Conservation (phyloP, 2,329 filamentous ascomycete species). For the Aurifilum marmelostoma region DNA sequence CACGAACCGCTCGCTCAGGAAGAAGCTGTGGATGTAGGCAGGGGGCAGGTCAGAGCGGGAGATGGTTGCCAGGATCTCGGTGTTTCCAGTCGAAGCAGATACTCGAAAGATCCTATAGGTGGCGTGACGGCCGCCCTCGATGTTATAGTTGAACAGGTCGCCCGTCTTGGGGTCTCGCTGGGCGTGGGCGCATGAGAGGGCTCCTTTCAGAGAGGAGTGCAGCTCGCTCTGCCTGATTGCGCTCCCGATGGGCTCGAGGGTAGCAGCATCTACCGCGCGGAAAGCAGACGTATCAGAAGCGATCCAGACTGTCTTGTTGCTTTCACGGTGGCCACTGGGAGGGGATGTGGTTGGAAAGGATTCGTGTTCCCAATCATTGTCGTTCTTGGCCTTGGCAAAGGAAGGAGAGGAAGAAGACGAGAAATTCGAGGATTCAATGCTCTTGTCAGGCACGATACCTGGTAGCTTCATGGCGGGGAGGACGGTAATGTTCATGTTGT, state of each 20-base stretch:
- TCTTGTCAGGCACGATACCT: not conserved
- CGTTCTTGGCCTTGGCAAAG: constrained; percentile 41
- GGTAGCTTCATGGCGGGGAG: constrained; percentile 37
- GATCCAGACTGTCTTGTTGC: constrained; percentile 52
- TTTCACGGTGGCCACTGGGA: not conserved
- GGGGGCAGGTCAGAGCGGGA: constrained; percentile 50
- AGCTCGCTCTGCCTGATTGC: constrained; percentile 59
- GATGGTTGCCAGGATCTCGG: constrained; percentile 72
- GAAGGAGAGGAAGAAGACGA: not conserved
- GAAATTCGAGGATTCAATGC: no score
- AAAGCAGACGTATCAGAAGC: constrained; percentile 60
- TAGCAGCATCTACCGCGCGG: constrained; percentile 68
- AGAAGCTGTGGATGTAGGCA: constrained; percentile 84
- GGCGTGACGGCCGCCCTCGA: constrained; percentile 59
- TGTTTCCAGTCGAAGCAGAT: constrained; percentile 64
- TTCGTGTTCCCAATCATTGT: constrained; percentile 38
- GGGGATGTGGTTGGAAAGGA: not conserved
- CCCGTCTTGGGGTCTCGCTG: constrained; percentile 72
- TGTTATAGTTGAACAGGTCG: constrained; percentile 81
- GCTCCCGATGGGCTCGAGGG: constrained; percentile 72
- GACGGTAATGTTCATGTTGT: constrained; percentile 70
- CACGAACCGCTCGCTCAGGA: constrained; percentile 71
- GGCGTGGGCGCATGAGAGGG: constrained; percentile 71
- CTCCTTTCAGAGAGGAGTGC: constrained; percentile 70
- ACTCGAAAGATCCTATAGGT: constrained; percentile 73